Evolutionary conservation across 495 filamentous ascomycete species (phyloP).

Genomic region (Aspergillus leporis): DNA sequence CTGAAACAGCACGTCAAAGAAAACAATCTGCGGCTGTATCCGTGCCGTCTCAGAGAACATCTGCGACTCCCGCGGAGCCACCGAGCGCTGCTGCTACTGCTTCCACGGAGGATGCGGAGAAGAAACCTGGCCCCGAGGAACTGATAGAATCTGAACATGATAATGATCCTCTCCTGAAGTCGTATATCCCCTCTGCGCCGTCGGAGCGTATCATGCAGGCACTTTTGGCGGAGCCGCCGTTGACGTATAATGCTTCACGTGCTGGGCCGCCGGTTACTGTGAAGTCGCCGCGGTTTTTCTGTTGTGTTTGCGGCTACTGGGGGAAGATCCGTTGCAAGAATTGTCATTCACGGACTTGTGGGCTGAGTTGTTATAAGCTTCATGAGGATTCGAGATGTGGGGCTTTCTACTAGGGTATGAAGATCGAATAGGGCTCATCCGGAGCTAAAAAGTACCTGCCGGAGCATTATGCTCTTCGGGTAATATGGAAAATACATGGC

Average conservation of each 20-base stretch:
- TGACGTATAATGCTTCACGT: slow-evolving; percentile 80
- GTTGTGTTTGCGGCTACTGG: slow-evolving; percentile 93
- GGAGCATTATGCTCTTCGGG: neutral
- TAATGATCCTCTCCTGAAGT: slow-evolving; percentile 62
- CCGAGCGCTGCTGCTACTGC: slow-evolving; percentile 8
- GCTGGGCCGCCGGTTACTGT: slow-evolving; percentile 51
- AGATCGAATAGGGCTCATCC: neutral
- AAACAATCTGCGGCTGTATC: slow-evolving; percentile 24
- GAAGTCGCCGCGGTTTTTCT: slow-evolving; percentile 71
- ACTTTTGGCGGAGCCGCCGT: slow-evolving; percentile 67
- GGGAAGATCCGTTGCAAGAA: slow-evolving; percentile 80
- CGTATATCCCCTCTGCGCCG: slow-evolving; percentile 62
- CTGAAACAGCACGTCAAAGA: slow-evolving; percentile 6
- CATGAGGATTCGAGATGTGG: slow-evolving; percentile 84
- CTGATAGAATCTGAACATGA: slow-evolving; percentile 49
- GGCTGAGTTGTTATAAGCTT: slow-evolving; percentile 73
- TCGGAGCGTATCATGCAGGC: slow-evolving; percentile 66
- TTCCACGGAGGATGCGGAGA: slow-evolving; percentile 15
- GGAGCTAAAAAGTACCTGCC: neutral
- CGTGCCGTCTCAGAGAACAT: slow-evolving; percentile 2
- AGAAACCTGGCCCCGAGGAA: slow-evolving; percentile 16
- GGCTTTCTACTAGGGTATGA: slow-evolving; percentile 45
- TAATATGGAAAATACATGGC: no score
- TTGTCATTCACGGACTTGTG: slow-evolving; percentile 79
- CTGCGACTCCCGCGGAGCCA: neutral